Base-by-base conservation (phyloP, 345 rosid species). In the Sisymbrium irio region DNA sequence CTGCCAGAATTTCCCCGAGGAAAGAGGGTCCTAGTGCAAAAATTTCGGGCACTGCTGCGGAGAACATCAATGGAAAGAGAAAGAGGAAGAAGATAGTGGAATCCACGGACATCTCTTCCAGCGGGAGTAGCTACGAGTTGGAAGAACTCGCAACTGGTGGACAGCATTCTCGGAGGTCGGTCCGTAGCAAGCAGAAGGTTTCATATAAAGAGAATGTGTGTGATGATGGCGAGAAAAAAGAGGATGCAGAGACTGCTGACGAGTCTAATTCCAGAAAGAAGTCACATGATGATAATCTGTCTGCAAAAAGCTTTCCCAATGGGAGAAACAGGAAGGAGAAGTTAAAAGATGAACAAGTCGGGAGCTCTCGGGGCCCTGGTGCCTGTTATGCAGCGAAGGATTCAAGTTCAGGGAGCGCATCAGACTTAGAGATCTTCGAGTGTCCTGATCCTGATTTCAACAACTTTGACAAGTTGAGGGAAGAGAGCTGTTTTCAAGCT, bases 391-490 rank as follows among this genome's bases (percentile, higher is more conserved):
- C 42, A 53, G 25, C 45, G 15, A 41, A 83, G 67, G 77, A 82
- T 77, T 66, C 78, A 11, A 50, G 64, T 71, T 53, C 74, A 6
- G 53, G 65, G 44, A 49, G 62, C 36, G 58, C 61, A 37, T 36
- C 71, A 73, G 81, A 76, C 12, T 63, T 82, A 10, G 75, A 77
- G 71, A 3, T 72, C 30, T 75, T 64, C 67, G 45, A 8, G 17
- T 88, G 65, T 75, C 68, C 84, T 49, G 93, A 88, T 57, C 85
- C 92, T 20, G 97, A 91, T 40, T 95, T 95, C 75, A 56, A 69
- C 39, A 88, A 92, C 81, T 92, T 95, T 61, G 93, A 87, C 20
- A 67, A 76, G 62, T 72, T 42, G 42, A 79, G 87, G 79, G 62
- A 72, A 54, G 86, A 74, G 59, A 73, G 30, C 18, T 71, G 85